Base-by-base conservation (phyloP, 768 basidiomycete genomes). In the Suillus plorans region DNA sequence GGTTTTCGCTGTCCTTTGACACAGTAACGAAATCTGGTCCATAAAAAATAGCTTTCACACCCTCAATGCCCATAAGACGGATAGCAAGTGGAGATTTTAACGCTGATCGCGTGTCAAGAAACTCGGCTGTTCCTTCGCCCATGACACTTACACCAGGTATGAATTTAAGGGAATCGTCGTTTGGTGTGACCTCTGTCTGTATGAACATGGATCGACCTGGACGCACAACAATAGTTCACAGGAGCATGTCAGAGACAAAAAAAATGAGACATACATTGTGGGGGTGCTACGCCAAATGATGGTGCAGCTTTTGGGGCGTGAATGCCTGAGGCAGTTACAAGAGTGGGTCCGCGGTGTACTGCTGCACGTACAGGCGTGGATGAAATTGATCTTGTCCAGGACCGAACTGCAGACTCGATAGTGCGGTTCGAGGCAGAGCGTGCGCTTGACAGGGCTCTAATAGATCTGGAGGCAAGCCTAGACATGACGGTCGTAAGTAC, bases 91-190 rank as follows among this genome's bases (percentile, higher is more conserved):
- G 95, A 0, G 97, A 99, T n/a, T 82, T 78, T 47, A 98, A 84
- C 0, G 97, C 91, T 3, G 93, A 82, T 50, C 89, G 88, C 4
- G 91, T 90, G 74, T 97, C 94, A 58, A 97, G 87, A 76, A 99
- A 98, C 77, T 99, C 97, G 8, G 95, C 94, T 0, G 91, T 92
- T 52, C 94, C 95, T 31, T 87, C 86, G 47, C 86, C 86, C 88
- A 97, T 95, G 36, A 99, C 95, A 36, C 88, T 76, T 28, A 89
- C 83, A 0, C 97, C 97, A 1, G 97, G 97, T 64, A 99, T 95
- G 79, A 99, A 99, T 77, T 99, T 99, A 60, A 99, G 85, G 1
- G 96, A 97, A 74, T 98, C 95, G 39, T 94, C 93, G 75, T 99
- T 99, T 0, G 97, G 97, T 0, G 97, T 99, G 12, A 89, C 87